Percentiles rank a stretch among this genome's conserved stretches.
phyloP scores from a whole-genome alignment of 495 filamentous ascomycete genomes.

The Choiromyces venosus region DNA sequence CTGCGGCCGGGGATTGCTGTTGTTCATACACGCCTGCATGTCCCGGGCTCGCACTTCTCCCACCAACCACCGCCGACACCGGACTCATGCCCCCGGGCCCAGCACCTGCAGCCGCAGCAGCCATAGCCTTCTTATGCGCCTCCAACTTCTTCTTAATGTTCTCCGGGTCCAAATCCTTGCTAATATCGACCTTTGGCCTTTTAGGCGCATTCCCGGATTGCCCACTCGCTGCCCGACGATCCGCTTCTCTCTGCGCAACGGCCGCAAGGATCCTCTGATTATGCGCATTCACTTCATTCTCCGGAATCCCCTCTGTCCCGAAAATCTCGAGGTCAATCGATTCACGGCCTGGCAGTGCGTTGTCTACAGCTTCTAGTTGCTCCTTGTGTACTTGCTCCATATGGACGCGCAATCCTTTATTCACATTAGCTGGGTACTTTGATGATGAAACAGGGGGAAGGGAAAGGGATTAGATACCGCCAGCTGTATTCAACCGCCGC shows the following conservation, averaged over 20 bases:
- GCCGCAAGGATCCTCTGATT: constrained; percentile 75
- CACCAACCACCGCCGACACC: not conserved
- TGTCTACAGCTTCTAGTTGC: constrained; percentile 74
- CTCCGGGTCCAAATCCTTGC: constrained; percentile 49
- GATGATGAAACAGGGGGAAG: constrained; percentile 6
- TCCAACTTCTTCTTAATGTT: constrained; percentile 79
- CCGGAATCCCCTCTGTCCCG: constrained; percentile 94
- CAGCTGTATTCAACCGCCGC: constrained; percentile 85
- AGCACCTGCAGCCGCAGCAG: constrained; percentile 20
- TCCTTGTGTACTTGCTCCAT: constrained; percentile 99
- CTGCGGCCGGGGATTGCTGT: constrained; percentile 36
- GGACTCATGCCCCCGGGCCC: constrained; percentile 30
- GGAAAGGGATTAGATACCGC: constrained; percentile 56
- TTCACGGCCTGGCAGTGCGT: constrained; percentile 77
- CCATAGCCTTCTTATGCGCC: constrained; percentile 57
- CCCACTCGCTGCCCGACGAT: constrained; percentile 73
- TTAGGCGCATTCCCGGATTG: constrained; percentile 73
- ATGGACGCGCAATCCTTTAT: constrained; percentile 79
- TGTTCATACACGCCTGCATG: constrained; percentile 30
- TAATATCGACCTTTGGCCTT: constrained; percentile 68
- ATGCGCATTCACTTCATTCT: constrained; percentile 73
- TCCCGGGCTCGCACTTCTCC: constrained; percentile 38
- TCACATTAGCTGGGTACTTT: constrained; percentile 29
- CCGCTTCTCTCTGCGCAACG: constrained; percentile 77
- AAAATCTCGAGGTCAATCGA: constrained; percentile 91